phyloP scores from a whole-genome alignment of 2,329 filamentous ascomycete species.

The Pseudopyricularia cyperi region DNA sequence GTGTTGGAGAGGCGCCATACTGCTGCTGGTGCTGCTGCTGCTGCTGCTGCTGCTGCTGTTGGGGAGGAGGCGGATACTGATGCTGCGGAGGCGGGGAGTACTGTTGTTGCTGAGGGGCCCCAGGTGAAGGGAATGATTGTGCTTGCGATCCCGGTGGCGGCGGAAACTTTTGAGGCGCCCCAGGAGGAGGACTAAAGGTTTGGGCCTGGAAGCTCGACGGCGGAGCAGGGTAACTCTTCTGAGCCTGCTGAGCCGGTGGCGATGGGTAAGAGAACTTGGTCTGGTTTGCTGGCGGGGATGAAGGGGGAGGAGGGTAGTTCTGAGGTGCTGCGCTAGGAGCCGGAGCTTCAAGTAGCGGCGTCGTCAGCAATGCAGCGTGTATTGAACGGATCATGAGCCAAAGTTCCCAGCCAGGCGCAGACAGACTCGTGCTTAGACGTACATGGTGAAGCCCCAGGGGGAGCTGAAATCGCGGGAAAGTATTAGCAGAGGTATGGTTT shows the following conservation, averaged over 20 bases:
- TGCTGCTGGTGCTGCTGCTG: constrained; percentile 22
- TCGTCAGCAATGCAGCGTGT: neutral
- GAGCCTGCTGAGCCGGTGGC: constrained; percentile 11
- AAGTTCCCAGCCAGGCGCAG: no score
- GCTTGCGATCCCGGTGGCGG: constrained; percentile 13
- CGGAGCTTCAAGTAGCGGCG: constrained; percentile 2
- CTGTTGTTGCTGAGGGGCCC: constrained; percentile 1
- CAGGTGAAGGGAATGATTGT: constrained; percentile 1
- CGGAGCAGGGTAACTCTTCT: constrained; percentile 23
- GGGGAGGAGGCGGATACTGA: neutral
- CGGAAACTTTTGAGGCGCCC: constrained; percentile 10
- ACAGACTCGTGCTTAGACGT: neutral
- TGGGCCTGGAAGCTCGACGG: constrained; percentile 13
- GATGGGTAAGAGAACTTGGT: constrained; percentile 23
- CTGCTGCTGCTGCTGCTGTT: neutral
- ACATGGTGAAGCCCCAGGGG: constrained; percentile 2
- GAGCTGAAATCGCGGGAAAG: neutral
- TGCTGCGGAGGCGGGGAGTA: neutral
- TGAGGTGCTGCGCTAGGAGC: constrained; percentile 7
- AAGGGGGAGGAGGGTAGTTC: constrained; percentile 22
- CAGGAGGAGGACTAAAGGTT: constrained; percentile 22
- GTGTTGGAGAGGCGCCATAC: constrained; percentile 13
- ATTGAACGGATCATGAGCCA: neutral
- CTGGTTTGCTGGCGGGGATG: constrained; percentile 20
- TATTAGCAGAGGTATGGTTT: neutral